Percentiles rank a stretch among this genome's conserved stretches.
These are phyloP conservation scores for Amylostereum areolatum DNA, from an alignment of 1,284 basidiomycete species.

Conservation along the genomic window DNA sequence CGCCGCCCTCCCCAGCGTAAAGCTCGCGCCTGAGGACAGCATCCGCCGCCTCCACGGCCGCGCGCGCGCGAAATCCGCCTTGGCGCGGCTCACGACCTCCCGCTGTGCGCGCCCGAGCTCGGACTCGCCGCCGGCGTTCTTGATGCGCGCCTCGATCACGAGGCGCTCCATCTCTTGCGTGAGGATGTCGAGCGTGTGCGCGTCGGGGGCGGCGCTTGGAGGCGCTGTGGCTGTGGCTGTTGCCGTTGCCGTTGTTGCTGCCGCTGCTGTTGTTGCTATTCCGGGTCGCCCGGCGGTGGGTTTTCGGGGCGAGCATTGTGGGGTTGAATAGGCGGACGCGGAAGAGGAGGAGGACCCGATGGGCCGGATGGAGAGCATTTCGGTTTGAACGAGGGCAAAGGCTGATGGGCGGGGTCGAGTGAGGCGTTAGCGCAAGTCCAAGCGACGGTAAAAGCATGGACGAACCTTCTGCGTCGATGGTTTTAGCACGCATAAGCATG, in stretches of 20 bases:
- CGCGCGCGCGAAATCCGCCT: background rate
- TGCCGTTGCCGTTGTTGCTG: background rate
- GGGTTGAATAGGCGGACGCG: no score
- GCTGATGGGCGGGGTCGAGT: background rate
- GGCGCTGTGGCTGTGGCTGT: constrained; percentile 17
- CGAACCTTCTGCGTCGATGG: background rate
- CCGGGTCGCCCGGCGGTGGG: no score
- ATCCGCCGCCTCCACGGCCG: constrained; percentile 6
- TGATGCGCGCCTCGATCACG: constrained; percentile 53
- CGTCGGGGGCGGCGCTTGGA: constrained; percentile 18
- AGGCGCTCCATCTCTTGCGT: constrained; percentile 55
- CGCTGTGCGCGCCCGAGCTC: constrained; percentile 9
- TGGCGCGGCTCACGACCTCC: constrained; percentile 4
- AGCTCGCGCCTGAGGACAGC: constrained; percentile 6
- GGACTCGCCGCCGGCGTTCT: constrained; percentile 1
- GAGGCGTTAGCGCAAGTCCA: no score
- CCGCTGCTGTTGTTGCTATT: no score
- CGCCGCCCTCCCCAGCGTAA: no score
- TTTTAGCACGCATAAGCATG: background rate
- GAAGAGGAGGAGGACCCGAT: background rate
- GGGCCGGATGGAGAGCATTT: constrained; percentile 4
- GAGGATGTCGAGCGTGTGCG: constrained; percentile 34
- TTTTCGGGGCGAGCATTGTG: no score
- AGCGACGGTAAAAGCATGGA: no score
- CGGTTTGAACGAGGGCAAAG: background rate